Conservation (phyloP, 345 rosid species). For the Syzygium grande region DNA sequence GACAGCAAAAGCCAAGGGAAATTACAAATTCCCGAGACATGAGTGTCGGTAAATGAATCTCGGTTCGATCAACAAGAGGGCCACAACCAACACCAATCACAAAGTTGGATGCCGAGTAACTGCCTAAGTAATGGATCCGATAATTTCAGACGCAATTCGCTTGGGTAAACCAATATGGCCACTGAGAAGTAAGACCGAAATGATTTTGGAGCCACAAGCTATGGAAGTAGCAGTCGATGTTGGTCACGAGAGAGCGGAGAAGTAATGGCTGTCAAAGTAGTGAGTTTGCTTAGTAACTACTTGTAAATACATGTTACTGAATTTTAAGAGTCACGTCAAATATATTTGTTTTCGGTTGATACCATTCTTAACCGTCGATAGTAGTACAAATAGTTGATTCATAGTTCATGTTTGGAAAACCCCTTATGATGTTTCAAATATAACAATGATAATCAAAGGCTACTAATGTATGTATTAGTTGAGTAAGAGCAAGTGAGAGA, state of each 20-base stretch:
- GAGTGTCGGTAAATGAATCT: neutral
- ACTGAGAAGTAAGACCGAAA: neutral
- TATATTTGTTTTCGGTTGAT: neutral
- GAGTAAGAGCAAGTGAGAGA: neutral
- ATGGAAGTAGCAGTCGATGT: neutral
- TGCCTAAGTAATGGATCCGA: neutral
- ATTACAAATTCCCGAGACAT: neutral
- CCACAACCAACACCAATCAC: neutral
- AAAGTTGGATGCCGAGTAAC: neutral
- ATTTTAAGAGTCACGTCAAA: neutral
- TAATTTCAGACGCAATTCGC: neutral
- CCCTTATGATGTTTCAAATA: neutral
- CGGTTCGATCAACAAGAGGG: neutral
- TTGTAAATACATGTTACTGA: neutral
- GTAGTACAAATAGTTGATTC: neutral
- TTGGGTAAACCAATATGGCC: neutral
- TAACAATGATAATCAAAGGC: neutral
- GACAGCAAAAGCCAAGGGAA: neutral
- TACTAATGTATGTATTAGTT: neutral
- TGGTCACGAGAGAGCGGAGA: neutral
- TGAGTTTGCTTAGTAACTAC: neutral
- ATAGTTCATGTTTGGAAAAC: neutral
- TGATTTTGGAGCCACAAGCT: neutral
- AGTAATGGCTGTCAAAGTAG: neutral
- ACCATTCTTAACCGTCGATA: neutral